Conservation (phyloP, 108 stramenopile species). For the Cyclotella atomus region DNA sequence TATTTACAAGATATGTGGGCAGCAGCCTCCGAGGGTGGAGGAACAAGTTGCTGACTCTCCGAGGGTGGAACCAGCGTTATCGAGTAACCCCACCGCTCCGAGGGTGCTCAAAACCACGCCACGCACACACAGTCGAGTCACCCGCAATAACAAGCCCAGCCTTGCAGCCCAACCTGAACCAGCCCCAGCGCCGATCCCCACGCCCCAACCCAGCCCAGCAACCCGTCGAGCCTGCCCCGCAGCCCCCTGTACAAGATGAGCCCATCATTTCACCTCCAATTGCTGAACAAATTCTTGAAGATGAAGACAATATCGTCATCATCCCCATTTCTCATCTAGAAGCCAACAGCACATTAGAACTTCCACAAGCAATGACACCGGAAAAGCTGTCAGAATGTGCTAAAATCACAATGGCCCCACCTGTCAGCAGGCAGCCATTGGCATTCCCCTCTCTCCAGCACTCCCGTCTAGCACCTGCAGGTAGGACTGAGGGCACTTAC, state of each 20-base stretch:
- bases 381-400: too few relatives aligned
- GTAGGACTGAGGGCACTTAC: not conserved
- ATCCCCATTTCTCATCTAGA: too few relatives aligned
- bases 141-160: not conserved
- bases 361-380: too few relatives aligned
- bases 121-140: not conserved
- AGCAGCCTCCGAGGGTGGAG: not conserved
- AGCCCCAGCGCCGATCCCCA: not conserved
- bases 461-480: not conserved
- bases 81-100: slow-evolving; percentile 6
- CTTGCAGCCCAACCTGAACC: not conserved
- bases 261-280: not conserved
- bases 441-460: not conserved
- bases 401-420: not conserved
- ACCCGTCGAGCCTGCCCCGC: too few relatives aligned
- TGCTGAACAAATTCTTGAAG: too few relatives aligned
- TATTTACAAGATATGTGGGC: not conserved
- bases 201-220: too few relatives aligned
- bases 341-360: too few relatives aligned
- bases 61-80: not conserved
- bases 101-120: not conserved
- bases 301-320: too few relatives aligned
- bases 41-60: not conserved
- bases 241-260: too few relatives aligned
- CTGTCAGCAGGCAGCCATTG: not conserved